Conservation (phyloP, 306 rosid species). For the Alnus glutinosa region DNA sequence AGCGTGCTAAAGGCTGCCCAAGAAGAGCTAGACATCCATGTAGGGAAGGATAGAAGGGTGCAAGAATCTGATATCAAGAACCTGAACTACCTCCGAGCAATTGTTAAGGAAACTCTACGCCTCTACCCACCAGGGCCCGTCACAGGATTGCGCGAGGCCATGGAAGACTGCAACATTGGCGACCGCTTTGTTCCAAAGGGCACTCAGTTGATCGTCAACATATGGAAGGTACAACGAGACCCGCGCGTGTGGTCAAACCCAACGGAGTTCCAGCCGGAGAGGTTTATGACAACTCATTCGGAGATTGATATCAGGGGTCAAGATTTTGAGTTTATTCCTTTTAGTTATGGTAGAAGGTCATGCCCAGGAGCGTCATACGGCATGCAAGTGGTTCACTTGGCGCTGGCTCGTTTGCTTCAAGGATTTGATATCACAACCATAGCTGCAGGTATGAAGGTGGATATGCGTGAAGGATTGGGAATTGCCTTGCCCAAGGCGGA, state of each 20-base stretch:
- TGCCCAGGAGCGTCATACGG: constrained; percentile 39
- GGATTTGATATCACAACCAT: constrained; percentile 25
- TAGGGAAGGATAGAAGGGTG: constrained; percentile 38
- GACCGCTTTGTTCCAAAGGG: constrained; percentile 26
- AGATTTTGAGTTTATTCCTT: constrained; percentile 35
- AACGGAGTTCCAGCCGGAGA: constrained; percentile 32
- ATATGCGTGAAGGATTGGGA: constrained; percentile 38
- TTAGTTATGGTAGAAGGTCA: constrained; percentile 32
- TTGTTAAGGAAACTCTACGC: constrained; percentile 36
- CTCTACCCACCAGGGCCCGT: constrained; percentile 37
- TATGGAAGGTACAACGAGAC: too few species aligned
- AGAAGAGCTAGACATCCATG: constrained; percentile 29
- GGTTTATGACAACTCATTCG: constrained; percentile 27
- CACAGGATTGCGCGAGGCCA: constrained; percentile 39
- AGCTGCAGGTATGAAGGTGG: constrained; percentile 17
- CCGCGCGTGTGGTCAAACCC: too few species aligned
- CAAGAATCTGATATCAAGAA: constrained; percentile 38
- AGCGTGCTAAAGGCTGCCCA: constrained; percentile 28
- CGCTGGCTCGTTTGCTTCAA: constrained; percentile 39
- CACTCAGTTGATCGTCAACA: too few species aligned
- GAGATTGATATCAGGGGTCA: neutral
- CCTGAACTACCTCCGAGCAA: constrained; percentile 35
- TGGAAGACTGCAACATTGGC: constrained; percentile 32
- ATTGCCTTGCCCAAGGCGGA: constrained; percentile 30
- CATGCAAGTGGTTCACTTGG: constrained; percentile 24